Evolutionary conservation across 2,329 filamentous ascomycete genomes (phyloP), one percentile per base, ranked within the genome.

Genomic region (Fusarium globosum): DNA sequence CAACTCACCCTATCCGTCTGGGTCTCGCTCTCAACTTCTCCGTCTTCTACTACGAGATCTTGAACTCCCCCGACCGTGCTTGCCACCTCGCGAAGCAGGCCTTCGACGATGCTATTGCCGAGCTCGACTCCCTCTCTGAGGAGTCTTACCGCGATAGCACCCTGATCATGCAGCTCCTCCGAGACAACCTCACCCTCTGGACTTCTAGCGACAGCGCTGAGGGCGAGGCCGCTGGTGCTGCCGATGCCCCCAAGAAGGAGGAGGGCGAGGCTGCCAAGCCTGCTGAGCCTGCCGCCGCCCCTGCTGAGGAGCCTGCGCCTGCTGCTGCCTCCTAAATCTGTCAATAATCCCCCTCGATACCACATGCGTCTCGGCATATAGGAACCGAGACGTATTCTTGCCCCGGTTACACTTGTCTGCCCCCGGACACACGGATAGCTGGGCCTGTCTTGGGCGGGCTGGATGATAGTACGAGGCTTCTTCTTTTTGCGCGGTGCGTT

Each of bases 101-200:
- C 59, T 98, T 98, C 82, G 96, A 98, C 84, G 96, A 98, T 85
- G 96, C 96, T 81, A 98, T 98, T 84, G 96, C 96, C 82, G 95
- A 98, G 89, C 94, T 98, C 78, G 95, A 98, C 85, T 97, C 95
- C 78, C 89, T 98, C 78, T 97, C 94, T 84, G 95, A 98, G 91
- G 95, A 98, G 90, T 97, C 94, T 90, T 98, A 98, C 93, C 97
- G 97, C 91, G 95, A 98, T 88, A 97, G 94, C 51, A 98, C 95
- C 74, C 92, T 98, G 80, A 98, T 98, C 87, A 98, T 98, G 95
- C 95, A 98, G 89, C 93, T 98, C 73, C 92, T 98, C 83, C 93
- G 95, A 83, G 95, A 98, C 88, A 98, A 98, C 90, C 84, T 98
- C 84, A 98, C 95, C 77, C 93, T 98, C 85, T 98, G 95, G 95